Evolutionary conservation across 2,329 filamentous ascomycete genomes (phyloP).

Genomic region (Colletotrichum sp.): DNA sequence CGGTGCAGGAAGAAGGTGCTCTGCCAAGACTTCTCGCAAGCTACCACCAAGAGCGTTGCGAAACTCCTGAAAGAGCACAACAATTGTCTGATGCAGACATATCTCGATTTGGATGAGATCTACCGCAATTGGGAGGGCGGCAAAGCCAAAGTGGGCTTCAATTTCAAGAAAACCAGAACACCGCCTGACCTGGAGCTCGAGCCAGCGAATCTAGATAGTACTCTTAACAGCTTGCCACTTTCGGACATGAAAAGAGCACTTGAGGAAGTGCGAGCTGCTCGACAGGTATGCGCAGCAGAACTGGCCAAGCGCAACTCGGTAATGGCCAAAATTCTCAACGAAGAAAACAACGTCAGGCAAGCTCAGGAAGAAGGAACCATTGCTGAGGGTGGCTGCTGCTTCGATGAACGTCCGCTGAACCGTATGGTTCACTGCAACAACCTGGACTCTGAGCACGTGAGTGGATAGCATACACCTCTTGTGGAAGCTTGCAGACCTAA

Average conservation of each 20-base stretch:
- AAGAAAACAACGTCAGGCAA: slow-evolving; percentile 42
- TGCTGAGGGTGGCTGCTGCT: slow-evolving; percentile 77
- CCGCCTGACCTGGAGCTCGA: slow-evolving; percentile 21
- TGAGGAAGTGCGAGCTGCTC: slow-evolving; percentile 43
- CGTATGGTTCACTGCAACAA: slow-evolving; percentile 69
- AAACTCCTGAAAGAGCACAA: slow-evolving; percentile 24
- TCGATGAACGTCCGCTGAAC: slow-evolving; percentile 66
- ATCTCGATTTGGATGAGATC: slow-evolving; percentile 32
- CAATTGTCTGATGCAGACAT: slow-evolving; percentile 36
- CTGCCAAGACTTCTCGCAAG: slow-evolving; percentile 35
- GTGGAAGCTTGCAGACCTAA: not conserved
- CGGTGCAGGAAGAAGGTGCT: slow-evolving; percentile 28
- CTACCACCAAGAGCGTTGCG: slow-evolving; percentile 30
- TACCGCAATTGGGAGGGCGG: not conserved
- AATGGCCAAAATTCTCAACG: slow-evolving; percentile 32
- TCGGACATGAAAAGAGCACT: slow-evolving; percentile 30
- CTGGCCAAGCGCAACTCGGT: slow-evolving; percentile 24
- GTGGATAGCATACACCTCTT: slow-evolving; percentile 15
- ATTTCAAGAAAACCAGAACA: slow-evolving; percentile 31
- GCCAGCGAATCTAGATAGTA: slow-evolving; percentile 22
- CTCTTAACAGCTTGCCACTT: slow-evolving; percentile 1
- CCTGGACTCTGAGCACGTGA: slow-evolving; percentile 55
- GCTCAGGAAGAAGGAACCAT: slow-evolving; percentile 57
- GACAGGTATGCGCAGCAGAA: slow-evolving; percentile 29
- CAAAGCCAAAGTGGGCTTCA: slow-evolving; percentile 18